Base-by-base conservation (phyloP, 371 early-diverging fungal genomes). In the Rhizopus sp. region DNA sequence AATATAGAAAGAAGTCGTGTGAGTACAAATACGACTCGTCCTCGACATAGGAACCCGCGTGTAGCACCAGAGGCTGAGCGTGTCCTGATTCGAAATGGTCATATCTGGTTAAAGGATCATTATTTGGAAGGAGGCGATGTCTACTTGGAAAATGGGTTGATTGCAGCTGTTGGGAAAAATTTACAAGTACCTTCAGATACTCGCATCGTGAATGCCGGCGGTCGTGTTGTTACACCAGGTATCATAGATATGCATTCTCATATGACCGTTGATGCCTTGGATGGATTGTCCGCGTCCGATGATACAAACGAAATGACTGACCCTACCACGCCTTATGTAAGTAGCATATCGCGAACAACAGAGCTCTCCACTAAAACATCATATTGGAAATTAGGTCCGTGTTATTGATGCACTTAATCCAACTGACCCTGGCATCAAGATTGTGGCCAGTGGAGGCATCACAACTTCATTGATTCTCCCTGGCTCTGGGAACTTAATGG, bases 201-300 rank as follows among this genome's bases (percentile, higher is more conserved):
- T n/a, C 66, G 60, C 5, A 66, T 73, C 3, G 73, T 91, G 16
- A 85, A 93, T 54, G 86, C 86, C 49, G 77, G 73, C 37, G 88
- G 87, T 7, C 84, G 87, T 39, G 80, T 82, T 23, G 75, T 93
- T 13, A 90, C 91, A 7, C 93, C 93, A 9, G 92, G 93, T 47
- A 74, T 93, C 29, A 84, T 93, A 3, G 93, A 92, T 66, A 86
- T 87, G 90, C 90, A 93, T 70, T 82, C 86, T n/a, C 86, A 85
- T 70, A 75, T 84, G 62, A 84, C 86, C 8, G 77, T 85, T 2
- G 78, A 69, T 35, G 77, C 81, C 9, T 84, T 87, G 74, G 89
- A 88, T 13, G 72, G 58, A 0, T 64, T 90, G 50, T 56, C 34
- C 4, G 89, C 70, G 4, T 66, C 64, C 17, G 53, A 60, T 8